phyloP scores from a whole-genome alignment of 192 early-diverging fungal genomes.

The Coemansia asiatica region DNA sequence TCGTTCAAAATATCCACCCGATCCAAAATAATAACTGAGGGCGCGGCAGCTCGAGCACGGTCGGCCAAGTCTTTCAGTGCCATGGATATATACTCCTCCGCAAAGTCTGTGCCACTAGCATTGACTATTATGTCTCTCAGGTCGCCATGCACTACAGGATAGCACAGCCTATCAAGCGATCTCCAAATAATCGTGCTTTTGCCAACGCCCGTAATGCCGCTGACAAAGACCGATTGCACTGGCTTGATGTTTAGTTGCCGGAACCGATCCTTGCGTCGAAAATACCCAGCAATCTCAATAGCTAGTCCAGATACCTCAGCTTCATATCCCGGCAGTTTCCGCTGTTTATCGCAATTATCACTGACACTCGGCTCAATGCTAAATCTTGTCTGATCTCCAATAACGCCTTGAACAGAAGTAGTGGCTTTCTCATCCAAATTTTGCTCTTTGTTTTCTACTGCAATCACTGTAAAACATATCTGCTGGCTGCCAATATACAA shows the following conservation, averaged over 20 bases:
- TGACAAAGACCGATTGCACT: conserved; percentile 20
- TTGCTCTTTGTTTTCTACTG: neutral
- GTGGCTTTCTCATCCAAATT: neutral
- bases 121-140: conserved; percentile 27
- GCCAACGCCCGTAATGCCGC: conserved; percentile 33
- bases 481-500: conserved; percentile 17
- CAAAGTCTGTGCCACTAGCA: conserved; percentile 33
- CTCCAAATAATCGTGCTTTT: conserved; percentile 28
- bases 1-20: conserved; percentile 28
- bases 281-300: conserved; percentile 31
- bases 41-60: conserved; percentile 20
- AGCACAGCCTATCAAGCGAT: conserved; percentile 16
- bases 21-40: conserved; percentile 32
- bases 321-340: conserved; percentile 26
- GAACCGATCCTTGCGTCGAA: conserved; percentile 18
- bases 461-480: conserved; percentile 2
- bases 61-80: conserved; percentile 23
- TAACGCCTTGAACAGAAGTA: neutral
- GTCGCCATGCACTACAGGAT: conserved; percentile 22
- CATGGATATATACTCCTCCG: conserved; percentile 30
- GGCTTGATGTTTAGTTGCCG: conserved; percentile 20
- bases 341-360: neutral
- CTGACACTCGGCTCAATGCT: neutral
- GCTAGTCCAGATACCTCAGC: conserved; percentile 9
- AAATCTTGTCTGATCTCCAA: conserved; percentile 12